phyloP scores from a whole-genome alignment of 768 basidiomycete genomes.

The Lentinus brumalis region DNA sequence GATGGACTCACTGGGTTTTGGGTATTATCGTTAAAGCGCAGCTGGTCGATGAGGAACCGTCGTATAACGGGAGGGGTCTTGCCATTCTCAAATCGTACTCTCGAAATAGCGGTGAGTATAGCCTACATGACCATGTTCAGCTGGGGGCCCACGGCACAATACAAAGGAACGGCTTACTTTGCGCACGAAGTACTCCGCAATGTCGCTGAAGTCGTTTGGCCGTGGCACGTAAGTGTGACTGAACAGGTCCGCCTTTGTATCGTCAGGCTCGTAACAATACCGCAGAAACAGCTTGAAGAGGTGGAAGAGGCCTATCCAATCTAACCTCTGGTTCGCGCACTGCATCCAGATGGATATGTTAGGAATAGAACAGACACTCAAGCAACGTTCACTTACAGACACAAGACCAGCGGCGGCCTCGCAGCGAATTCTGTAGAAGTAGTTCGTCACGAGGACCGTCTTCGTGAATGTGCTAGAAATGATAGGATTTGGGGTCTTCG shows the following conservation, averaged over 20 bases:
- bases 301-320: slow-evolving; percentile 92
- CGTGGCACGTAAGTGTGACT: slow-evolving; percentile 89
- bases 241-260: slow-evolving; percentile 80
- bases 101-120: slow-evolving; percentile 79
- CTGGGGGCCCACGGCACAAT: too few relatives aligned
- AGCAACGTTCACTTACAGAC: slow-evolving; percentile 50
- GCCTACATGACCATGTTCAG: slow-evolving; percentile 43
- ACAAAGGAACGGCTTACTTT: slow-evolving; percentile 56
- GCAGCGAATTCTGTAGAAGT: slow-evolving; percentile 94
- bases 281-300: slow-evolving; percentile 93
- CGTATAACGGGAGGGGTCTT: slow-evolving; percentile 86
- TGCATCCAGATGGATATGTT: slow-evolving; percentile 32
- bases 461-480: slow-evolving; percentile 91
- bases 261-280: slow-evolving; percentile 88
- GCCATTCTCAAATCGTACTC: slow-evolving; percentile 84
- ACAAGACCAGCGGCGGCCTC: slow-evolving; percentile 89
- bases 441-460: slow-evolving; percentile 92
- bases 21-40: slow-evolving; percentile 96
- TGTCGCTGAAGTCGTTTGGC: slow-evolving; percentile 91
- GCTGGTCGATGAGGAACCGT: slow-evolving; percentile 86
- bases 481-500: slow-evolving; percentile 79
- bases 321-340: slow-evolving; percentile 83
- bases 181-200: slow-evolving; percentile 92
- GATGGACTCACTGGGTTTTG: slow-evolving; percentile 69
- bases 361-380: not conserved